These are phyloP conservation scores for Colletotrichum costaricense DNA, from an alignment of 2,329 filamentous ascomycete species.

Conservation along the genomic window DNA sequence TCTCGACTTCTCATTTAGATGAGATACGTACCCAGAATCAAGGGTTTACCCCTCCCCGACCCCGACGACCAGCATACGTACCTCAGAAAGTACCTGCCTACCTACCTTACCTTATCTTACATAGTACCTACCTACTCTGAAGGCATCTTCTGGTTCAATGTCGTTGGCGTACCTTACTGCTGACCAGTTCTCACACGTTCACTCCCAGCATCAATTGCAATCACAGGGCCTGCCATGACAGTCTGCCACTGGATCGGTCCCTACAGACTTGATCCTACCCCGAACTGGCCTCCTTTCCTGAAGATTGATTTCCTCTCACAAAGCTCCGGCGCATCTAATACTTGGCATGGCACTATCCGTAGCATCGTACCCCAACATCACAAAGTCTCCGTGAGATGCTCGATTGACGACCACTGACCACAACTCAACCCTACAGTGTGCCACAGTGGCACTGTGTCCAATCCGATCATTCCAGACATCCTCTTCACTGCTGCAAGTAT, in stretches of 20 bases:
- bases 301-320: background rate
- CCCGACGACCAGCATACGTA: background rate
- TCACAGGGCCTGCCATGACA: background rate
- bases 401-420: constrained; percentile 20
- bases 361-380: background rate
- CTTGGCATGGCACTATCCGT: constrained; percentile 2
- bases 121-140: background rate
- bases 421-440: background rate
- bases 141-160: background rate
- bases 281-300: background rate
- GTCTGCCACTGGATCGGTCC: background rate
- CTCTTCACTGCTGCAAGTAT: background rate
- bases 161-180: background rate
- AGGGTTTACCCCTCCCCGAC: background rate
- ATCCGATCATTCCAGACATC: background rate
- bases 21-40: background rate
- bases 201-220: background rate
- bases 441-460: background rate
- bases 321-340: background rate
- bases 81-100: background rate
- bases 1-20: constrained; percentile 22
- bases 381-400: constrained; percentile 22
- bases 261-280: background rate
- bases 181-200: background rate
- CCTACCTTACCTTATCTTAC: no score